Base-by-base conservation (phyloP, 2,329 filamentous ascomycete species). In the Colletotrichum higginsianum region DNA sequence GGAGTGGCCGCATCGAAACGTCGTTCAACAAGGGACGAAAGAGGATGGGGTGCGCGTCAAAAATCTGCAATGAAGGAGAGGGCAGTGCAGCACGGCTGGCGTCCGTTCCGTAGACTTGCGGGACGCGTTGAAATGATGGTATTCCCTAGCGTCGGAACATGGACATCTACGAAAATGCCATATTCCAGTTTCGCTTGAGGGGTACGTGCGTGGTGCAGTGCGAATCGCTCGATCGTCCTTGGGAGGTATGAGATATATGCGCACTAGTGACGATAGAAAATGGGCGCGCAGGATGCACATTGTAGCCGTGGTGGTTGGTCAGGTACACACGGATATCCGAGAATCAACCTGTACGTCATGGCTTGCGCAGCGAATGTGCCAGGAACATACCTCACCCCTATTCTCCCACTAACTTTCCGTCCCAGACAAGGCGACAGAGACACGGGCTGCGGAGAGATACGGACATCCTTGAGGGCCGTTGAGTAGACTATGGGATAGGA, bases 91-190 rank as follows among this genome's bases (percentile, higher is more conserved):
- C 26, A 47, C 65, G 69, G 69, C 66, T 72, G 65, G 53, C 40
- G 52, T 53, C 30, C 9, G 65, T 69, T 72, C 65, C 53, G 65
- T 42, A 38, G 50, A 49, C 40, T 38, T 47, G 60, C 60, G 13
- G 15, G 44, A 38, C 30, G 66, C 61, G 21, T 66, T 49, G 23
- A 30, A 49, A 60, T 58, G 56, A 71, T 71, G 70, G 66, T 40
- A 72, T 72, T 72, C 56, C 23, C 66, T n/a, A 26, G 70, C 23
- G 35, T 42, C n/a, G 21, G 42, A 52, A 57, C 35, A 72, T 72
- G 70, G 70, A 56, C 44, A 65, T 71, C 49, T 72, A 56, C 18
- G 13, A 69, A 63, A 72, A 71, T 71, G 55, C 70, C 70, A 72
- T 72, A 55, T 66, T 68, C 57, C 55, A 57, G 58, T 60, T 56